These are phyloP conservation scores for Hypocrella siamensis DNA, from an alignment of 2,329 filamentous ascomycete genomes.

Conservation along the genomic window DNA sequence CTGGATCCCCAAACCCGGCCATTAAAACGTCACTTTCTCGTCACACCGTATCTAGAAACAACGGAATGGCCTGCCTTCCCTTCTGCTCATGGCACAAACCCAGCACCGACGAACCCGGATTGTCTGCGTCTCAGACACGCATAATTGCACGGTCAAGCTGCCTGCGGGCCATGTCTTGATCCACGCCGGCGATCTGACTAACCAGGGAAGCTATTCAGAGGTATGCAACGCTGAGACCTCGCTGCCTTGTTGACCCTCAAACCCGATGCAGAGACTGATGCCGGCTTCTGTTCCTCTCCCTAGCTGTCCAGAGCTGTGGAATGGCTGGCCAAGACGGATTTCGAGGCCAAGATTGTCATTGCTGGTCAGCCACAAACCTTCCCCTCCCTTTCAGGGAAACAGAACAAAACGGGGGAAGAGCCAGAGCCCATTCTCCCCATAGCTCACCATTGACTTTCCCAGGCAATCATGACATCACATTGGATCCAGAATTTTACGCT, in stretches of 20 bases:
- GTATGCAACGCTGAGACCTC: conserved; percentile 10
- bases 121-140: conserved; percentile 65
- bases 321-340: conserved; percentile 54
- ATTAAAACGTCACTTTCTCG: background rate
- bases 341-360: conserved; percentile 55
- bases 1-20: no score
- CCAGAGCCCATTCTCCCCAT: no score
- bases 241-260: background rate
- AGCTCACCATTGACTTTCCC: background rate
- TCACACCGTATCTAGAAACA: background rate
- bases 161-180: conserved; percentile 60
- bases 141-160: conserved; percentile 49
- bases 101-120: conserved; percentile 38
- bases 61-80: background rate
- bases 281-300: background rate
- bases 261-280: background rate
- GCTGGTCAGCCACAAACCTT: conserved; percentile 32
- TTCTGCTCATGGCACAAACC: conserved; percentile 4
- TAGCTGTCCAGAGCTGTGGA: conserved; percentile 41
- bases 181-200: conserved; percentile 63
- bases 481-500: conserved; percentile 47
- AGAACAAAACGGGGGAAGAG: no score
- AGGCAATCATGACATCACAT: conserved; percentile 64
- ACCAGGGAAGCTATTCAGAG: conserved; percentile 48
- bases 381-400: no score